These are phyloP conservation scores for Linum lewisii DNA, from an alignment of 345 rosid genomes.

Conservation along the genomic window DNA sequence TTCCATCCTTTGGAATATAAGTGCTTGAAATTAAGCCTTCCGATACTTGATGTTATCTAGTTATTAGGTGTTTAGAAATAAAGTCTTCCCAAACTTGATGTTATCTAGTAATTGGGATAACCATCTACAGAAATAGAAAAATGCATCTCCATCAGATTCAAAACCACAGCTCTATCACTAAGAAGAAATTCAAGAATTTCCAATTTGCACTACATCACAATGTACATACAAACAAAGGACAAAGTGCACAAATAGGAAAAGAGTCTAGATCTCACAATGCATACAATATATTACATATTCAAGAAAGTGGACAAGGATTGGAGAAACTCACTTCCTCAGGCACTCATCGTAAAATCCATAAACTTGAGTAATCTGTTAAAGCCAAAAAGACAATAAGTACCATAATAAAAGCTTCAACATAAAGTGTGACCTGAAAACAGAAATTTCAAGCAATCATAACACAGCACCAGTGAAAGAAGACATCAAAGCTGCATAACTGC, in stretches of 20 bases:
- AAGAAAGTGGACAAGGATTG: too few relatives aligned
- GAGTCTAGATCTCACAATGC: too few relatives aligned
- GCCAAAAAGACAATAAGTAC: constrained; percentile 17
- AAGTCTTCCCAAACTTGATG: too few relatives aligned
- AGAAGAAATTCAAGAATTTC: not conserved
- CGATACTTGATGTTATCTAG: too few relatives aligned
- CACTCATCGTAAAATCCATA: constrained; percentile 99
- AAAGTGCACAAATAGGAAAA: not conserved
- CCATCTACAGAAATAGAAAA: too few relatives aligned
- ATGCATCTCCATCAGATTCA: too few relatives aligned
- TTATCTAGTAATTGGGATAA: too few relatives aligned
- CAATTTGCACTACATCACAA: not conserved
- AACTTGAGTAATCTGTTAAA: constrained; percentile 84
- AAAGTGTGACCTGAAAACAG: not conserved
- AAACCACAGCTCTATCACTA: not conserved
- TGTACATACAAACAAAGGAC: not conserved
- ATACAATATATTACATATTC: too few relatives aligned
- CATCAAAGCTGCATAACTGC: not conserved
- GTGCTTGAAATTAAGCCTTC: too few relatives aligned
- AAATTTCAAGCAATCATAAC: not conserved
- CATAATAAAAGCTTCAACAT: constrained; percentile 8
- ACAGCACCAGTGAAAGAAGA: not conserved
- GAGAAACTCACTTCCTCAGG: constrained; percentile 82
- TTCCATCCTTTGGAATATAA: too few relatives aligned
- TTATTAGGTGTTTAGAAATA: too few relatives aligned